Percentiles rank a stretch among this genome's conserved stretches.
phyloP scores from a whole-genome alignment of 2,329 filamentous ascomycete genomes.

The Calonectria fujianensis region DNA sequence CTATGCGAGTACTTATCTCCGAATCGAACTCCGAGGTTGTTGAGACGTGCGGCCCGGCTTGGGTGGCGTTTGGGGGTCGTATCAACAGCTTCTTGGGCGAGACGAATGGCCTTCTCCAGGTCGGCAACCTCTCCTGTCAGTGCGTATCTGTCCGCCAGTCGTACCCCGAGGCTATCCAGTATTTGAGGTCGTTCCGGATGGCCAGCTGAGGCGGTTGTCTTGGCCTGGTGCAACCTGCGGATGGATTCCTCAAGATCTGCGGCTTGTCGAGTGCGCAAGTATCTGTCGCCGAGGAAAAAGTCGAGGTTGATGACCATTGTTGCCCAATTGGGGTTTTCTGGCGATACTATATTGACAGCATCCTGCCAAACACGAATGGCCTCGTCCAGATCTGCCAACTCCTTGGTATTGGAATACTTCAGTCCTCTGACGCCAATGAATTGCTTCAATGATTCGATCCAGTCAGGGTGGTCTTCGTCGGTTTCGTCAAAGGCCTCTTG shows the following conservation, averaged over 20 bases:
- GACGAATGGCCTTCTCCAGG: constrained; percentile 14
- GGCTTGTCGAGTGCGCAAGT: background rate
- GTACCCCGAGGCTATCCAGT: background rate
- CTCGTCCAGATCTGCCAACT: background rate
- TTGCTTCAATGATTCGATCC: background rate
- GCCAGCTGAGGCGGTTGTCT: background rate
- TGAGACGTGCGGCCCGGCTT: background rate
- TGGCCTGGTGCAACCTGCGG: background rate
- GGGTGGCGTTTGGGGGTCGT: background rate
- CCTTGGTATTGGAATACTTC: background rate
- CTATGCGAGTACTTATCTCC: background rate
- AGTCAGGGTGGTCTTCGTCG: background rate
- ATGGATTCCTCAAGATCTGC: constrained; percentile 1
- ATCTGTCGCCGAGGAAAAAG: constrained; percentile 13
- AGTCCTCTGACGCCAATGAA: constrained; percentile 5
- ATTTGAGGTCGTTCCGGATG: constrained; percentile 6
- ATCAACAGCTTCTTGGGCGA: constrained; percentile 4
- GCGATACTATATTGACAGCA: background rate
- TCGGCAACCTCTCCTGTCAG: background rate
- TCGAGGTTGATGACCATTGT: constrained; percentile 4
- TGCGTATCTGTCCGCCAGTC: background rate
- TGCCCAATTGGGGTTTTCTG: background rate
- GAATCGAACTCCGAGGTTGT: constrained; percentile 8
- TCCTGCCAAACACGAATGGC: constrained; percentile 13
- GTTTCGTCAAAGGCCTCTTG: constrained; percentile 13